Percentiles rank a stretch among this genome's conserved stretches.
These are phyloP conservation scores for Tolypocladium amazonense DNA, from an alignment of 2,329 filamentous ascomycete genomes.

Conservation along the genomic window DNA sequence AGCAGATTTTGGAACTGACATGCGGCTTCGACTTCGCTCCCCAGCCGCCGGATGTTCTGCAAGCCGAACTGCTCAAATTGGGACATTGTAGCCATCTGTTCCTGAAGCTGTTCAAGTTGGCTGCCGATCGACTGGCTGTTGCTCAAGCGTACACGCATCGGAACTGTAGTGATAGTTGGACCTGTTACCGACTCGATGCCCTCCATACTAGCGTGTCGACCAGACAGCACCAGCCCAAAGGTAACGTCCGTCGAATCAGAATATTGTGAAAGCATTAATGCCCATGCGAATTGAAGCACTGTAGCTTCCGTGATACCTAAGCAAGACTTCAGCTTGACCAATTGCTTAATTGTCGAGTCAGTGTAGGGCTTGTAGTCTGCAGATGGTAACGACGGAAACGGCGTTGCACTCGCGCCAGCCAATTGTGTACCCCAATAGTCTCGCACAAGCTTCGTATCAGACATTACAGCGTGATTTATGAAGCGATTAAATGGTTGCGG, in stretches of 20 bases:
- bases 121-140: background rate
- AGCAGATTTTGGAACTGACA: constrained; percentile 33
- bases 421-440: background rate
- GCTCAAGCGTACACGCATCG: background rate
- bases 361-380: background rate
- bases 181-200: constrained; percentile 3
- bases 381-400: background rate
- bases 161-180: constrained; percentile 2
- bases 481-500: background rate
- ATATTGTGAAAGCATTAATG: background rate
- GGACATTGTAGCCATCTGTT: background rate
- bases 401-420: background rate
- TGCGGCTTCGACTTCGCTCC: constrained; percentile 38
- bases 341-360: background rate
- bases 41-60: constrained; percentile 42
- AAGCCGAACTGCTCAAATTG: constrained; percentile 43
- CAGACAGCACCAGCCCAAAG: constrained; percentile 2
- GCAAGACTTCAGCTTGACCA: background rate
- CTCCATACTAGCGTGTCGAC: background rate
- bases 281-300: background rate
- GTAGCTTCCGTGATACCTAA: background rate
- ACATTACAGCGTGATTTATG: background rate
- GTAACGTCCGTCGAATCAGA: background rate
- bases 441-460: background rate
- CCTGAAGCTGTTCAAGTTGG: background rate